Percentiles rank a stretch among this genome's conserved stretches.
Evolutionary conservation across 1,139 yeast species (phyloP).

Genomic region (Nakaseomyces delphensis): DNA sequence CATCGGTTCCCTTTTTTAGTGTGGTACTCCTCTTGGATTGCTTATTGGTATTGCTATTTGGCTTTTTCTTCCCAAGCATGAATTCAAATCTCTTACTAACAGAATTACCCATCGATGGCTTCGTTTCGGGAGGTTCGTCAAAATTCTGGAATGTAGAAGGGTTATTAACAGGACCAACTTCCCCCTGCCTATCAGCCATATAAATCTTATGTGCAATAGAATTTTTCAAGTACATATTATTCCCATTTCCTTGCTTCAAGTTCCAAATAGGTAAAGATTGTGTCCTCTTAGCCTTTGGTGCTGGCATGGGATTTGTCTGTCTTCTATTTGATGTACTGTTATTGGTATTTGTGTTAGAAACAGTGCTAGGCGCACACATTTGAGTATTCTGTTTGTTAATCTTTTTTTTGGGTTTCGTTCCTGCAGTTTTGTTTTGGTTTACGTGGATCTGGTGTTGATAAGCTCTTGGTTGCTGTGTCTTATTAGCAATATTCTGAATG

Average conservation of each 20-base stretch:
- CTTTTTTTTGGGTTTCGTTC: slow-evolving; percentile 7
- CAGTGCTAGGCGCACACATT: slow-evolving; percentile 6
- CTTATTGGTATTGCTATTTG: slow-evolving; percentile 15
- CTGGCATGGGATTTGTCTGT: slow-evolving; percentile 33
- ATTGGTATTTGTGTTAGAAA: slow-evolving; percentile 8
- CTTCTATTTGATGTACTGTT: slow-evolving; percentile 14
- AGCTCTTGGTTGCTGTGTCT: slow-evolving; percentile 8
- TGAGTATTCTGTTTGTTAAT: not conserved
- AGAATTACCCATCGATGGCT: slow-evolving; percentile 23
- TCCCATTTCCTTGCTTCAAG: slow-evolving; percentile 31
- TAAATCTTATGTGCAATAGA: slow-evolving; percentile 36
- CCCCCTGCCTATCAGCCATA: slow-evolving; percentile 34
- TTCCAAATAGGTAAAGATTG: slow-evolving; percentile 55
- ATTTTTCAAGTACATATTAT: slow-evolving; percentile 34
- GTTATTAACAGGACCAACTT: slow-evolving; percentile 11
- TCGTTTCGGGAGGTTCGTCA: slow-evolving; percentile 11
- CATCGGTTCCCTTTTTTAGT: not conserved
- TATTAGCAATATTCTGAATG: not conserved
- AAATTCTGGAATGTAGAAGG: slow-evolving; percentile 12
- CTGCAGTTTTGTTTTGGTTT: slow-evolving; percentile 3
- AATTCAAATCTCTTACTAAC: slow-evolving; percentile 31
- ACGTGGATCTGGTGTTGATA: slow-evolving; percentile 5
- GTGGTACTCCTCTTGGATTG: slow-evolving; percentile 20
- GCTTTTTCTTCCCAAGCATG: slow-evolving; percentile 28
- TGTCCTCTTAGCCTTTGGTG: slow-evolving; percentile 55